Percentiles rank a stretch among this genome's conserved stretches.
Conservation (phyloP, 2,329 filamentous ascomycete species). For the Hymenotorrendiella dingleyae region DNA sequence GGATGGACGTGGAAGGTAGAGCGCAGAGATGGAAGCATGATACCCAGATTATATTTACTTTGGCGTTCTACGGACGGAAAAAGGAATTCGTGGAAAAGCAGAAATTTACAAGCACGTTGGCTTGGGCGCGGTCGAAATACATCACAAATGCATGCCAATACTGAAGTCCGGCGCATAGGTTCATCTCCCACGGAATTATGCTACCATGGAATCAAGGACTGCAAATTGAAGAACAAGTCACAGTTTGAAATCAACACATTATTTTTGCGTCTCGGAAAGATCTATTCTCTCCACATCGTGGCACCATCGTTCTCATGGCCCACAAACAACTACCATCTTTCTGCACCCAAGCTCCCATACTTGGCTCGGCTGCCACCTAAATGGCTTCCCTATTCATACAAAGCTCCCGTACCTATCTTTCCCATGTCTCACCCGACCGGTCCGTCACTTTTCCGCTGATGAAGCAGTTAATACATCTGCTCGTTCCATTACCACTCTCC, state of each 20-base stretch:
- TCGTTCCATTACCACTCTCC: constrained; percentile 1
- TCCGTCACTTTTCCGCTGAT: constrained; percentile 11
- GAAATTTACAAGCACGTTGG: too few species aligned
- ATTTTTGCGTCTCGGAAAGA: constrained; percentile 3
- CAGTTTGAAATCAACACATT: background rate
- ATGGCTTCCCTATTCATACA: constrained; percentile 17
- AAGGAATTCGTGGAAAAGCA: background rate
- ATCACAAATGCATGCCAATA: too few species aligned
- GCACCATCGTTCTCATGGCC: background rate
- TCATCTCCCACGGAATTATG: constrained; percentile 4
- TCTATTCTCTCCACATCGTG: constrained; percentile 6
- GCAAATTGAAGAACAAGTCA: background rate
- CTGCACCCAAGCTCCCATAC: too few species aligned
- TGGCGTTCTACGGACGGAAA: background rate
- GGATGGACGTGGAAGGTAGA: too few species aligned
- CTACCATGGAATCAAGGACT: constrained; percentile 5
- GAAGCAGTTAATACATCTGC: constrained; percentile 13
- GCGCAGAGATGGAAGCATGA: too few species aligned
- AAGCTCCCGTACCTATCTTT: constrained; percentile 1
- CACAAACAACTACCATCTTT: too few species aligned
- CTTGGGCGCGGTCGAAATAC: too few species aligned
- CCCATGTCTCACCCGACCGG: too few species aligned
- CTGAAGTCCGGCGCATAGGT: background rate
- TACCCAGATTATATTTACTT: too few species aligned
- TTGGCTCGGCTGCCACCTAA: too few species aligned